Evolutionary conservation across 148 eudicot species (phyloP), one percentile per base, ranked within the genome.

Genomic region (Vaccinium corymbosum): DNA sequence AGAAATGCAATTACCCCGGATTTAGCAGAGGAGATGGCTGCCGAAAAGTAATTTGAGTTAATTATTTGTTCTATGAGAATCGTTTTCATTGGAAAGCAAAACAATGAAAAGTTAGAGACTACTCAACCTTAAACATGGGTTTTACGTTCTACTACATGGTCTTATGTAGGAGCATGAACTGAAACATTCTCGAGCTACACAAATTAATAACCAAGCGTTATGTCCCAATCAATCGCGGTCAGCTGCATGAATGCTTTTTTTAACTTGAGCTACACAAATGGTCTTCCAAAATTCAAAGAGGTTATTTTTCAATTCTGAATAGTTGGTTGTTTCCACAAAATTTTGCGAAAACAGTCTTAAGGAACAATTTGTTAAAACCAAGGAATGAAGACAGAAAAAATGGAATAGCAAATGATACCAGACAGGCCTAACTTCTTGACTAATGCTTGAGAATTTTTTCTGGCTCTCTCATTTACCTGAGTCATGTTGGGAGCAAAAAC

Each of bases 401-500:
- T 22, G 71, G 25, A 64, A 8, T 22, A 7, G 10, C 71, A 64
- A 64, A 22, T 64, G 71, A 9, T 22, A 64, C 9, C 12, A 62
- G 27, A 22, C 29, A 22, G 29, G 15, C 71, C 29, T n/a, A 64
- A 64, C 29, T 64, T 61, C 66, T 19, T 61, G 68, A 29, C 2
- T 14, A 72, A 35, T 38, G 50, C 46, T 32, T 71, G 42, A 35
- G 50, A 0, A 7, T 10, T 52, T 77, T 77, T 25, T 55, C 48
- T 82, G 76, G 46, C 22, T 32, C 27, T 2, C 9, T 53, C 9
- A 13, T 49, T 55, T 88, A 94, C 98, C 98, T 94, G 97, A 79
- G 98, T 95, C 98, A 95, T 95, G 86, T 95, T 95, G 27, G 98
- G 98, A 29, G 98, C 95, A 68, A 95, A 95, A 78, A 95, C 98